Percentiles rank a stretch among this genome's conserved stretches.
Conservation (phyloP, 116 monocot species). For the Papilionanthe hybrid region DNA sequence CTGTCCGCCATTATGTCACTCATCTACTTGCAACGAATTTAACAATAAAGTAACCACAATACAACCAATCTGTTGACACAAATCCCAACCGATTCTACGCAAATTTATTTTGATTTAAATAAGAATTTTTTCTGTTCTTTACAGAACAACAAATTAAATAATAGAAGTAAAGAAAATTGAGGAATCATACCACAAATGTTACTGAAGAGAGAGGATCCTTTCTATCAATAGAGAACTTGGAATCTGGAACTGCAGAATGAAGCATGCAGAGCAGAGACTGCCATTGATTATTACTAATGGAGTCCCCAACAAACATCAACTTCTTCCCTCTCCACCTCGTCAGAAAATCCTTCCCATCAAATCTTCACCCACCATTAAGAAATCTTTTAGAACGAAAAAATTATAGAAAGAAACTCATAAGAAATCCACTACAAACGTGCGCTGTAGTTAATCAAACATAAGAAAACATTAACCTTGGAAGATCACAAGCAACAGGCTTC, state of each 20-base stretch:
- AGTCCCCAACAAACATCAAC: constrained; percentile 98
- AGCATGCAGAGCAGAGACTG: constrained; percentile 84
- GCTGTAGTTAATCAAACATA: no score
- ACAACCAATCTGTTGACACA: no score
- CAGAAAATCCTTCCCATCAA: constrained; percentile 68
- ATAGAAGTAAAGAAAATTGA: neutral
- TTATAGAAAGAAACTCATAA: neutral
- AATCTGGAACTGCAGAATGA: constrained; percentile 51
- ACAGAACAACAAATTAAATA: neutral
- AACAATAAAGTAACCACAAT: no score
- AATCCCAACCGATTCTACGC: no score
- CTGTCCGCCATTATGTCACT: no score
- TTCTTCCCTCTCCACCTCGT: constrained; percentile 69
- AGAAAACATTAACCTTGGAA: constrained; percentile 46
- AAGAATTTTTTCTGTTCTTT: no score
- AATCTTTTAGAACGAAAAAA: neutral
- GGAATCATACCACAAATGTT: constrained; percentile 49
- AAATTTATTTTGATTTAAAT: no score
- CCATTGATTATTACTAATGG: constrained; percentile 86
- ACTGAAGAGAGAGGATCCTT: constrained; percentile 33
- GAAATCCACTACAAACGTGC: no score
- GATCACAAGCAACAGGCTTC: constrained; percentile 57
- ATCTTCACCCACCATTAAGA: constrained; percentile 31
- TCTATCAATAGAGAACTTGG: constrained; percentile 32
- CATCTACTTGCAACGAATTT: no score